These are phyloP conservation scores for Wallacemonas sp. DNA, from an alignment of 208 protist genomes.

Conservation along the genomic window DNA sequence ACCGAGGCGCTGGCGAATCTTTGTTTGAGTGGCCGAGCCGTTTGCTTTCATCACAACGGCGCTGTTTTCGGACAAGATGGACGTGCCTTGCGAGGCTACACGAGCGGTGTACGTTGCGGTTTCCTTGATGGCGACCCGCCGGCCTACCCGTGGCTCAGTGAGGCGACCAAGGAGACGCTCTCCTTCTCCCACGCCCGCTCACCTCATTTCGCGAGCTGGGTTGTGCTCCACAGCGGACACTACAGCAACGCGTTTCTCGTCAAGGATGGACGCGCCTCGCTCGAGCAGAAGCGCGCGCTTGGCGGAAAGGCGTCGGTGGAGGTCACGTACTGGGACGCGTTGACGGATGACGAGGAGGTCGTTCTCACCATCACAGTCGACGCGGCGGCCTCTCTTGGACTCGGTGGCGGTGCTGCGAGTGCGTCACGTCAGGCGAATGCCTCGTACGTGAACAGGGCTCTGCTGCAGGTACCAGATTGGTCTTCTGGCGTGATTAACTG, in stretches of 20 bases:
- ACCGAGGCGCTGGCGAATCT: slow-evolving; percentile 57
- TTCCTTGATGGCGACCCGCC: slow-evolving; percentile 29
- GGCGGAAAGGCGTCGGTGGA: slow-evolving; percentile 48
- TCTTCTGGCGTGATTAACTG: slow-evolving; percentile 51
- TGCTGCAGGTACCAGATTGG: slow-evolving; percentile 64
- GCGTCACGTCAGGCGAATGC: neutral
- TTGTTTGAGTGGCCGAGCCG: slow-evolving; percentile 36
- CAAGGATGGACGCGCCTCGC: slow-evolving; percentile 53
- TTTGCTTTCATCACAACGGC: slow-evolving; percentile 39
- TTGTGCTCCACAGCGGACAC: slow-evolving; percentile 55
- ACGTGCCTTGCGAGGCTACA: slow-evolving; percentile 27
- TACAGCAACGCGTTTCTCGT: slow-evolving; percentile 77
- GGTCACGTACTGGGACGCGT: slow-evolving; percentile 70
- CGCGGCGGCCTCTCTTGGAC: neutral
- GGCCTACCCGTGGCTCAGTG: neutral
- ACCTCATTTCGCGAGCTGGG: slow-evolving; percentile 70
- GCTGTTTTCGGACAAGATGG: slow-evolving; percentile 16
- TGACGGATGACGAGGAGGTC: slow-evolving; percentile 52
- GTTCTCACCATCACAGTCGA: slow-evolving; percentile 47
- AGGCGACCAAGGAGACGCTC: neutral
- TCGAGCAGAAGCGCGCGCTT: slow-evolving; percentile 50
- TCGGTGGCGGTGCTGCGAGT: slow-evolving; percentile 14
- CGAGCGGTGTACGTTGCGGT: slow-evolving; percentile 24
- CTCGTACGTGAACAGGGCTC: slow-evolving; percentile 51
- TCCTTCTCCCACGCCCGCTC: slow-evolving; percentile 38